Evolutionary conservation across 2,329 filamentous ascomycete species (phyloP), one percentile per base, ranked within the genome.

Genomic region (Exophiala lecanii-corni): DNA sequence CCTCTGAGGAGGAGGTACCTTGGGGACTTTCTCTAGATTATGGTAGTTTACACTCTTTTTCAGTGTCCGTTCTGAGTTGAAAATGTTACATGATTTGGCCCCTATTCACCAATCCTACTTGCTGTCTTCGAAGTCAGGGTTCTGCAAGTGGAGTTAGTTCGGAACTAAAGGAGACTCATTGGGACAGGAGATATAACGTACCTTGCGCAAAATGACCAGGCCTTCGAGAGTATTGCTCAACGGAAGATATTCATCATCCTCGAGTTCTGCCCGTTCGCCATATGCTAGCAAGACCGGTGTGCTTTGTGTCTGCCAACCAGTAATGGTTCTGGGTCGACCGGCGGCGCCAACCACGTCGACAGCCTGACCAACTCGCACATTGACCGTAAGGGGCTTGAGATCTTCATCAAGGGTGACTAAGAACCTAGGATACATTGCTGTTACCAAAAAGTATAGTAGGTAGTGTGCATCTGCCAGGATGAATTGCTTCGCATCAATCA

Each of bases 261-360:
- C 92, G 38, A 98, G 73, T 73, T 98, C 92, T 7, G 92, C 92
- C 58, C 94, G 78, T 73, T 98, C 92, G 20, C 94, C 92, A 61
- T 95, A 84, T n/a, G 87, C 84, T 57, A 98, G 72, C 46, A 98
- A 73, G 35, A 98, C 92, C 1, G 92, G 92, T n/a, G 92, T 98
- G 71, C 87, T 96, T 74, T 98, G 92, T 54, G 92, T 98, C 70
- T 98, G 92, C 92, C 92, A 98, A 40, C 92, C 92, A 7, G 92
- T 98, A 59, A 98, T 98, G 2, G 92, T 98, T 82, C 98, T 97
- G 55, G 92, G 92, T 51, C 91, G 80, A 63, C 92, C 92, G 9
- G 94, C 92, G 67, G 97, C 92, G 39, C 92, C 94, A 30, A 98
- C 92, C 31, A 98, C 89, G 63, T 98, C 92, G 15, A 98, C 94